These are phyloP conservation scores for Penicillium roqueforti DNA, from an alignment of 495 filamentous ascomycete genomes.

Conservation along the genomic window DNA sequence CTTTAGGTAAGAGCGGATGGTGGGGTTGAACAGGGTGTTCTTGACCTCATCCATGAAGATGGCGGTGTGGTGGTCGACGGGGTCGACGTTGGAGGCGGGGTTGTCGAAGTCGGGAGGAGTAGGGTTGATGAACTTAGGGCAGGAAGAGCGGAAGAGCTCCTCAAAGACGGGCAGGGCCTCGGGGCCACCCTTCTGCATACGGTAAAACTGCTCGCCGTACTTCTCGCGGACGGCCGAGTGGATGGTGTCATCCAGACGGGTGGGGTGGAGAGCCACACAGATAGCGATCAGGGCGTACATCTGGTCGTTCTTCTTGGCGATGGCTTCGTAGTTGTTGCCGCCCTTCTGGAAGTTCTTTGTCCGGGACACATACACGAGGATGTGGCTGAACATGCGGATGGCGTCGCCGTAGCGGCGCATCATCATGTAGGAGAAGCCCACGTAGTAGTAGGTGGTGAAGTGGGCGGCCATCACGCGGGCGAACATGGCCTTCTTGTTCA, in stretches of 20 bases:
- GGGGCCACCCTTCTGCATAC: slow-evolving; percentile 91
- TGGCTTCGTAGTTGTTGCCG: slow-evolving; percentile 91
- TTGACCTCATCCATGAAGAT: slow-evolving; percentile 99
- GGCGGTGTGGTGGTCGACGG: slow-evolving; percentile 90
- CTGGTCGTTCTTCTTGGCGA: slow-evolving; percentile 99
- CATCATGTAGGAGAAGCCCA: slow-evolving; percentile 99
- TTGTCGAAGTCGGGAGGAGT: slow-evolving; percentile 96
- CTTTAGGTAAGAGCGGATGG: slow-evolving; percentile 94
- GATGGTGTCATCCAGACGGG: slow-evolving; percentile 96
- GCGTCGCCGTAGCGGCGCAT: slow-evolving; percentile 98
- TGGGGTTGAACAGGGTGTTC: slow-evolving; percentile 91
- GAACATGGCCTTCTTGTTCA: slow-evolving; percentile 99
- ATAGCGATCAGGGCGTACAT: slow-evolving; percentile 99
- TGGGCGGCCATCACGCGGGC: slow-evolving; percentile 98
- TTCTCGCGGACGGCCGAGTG: slow-evolving; percentile 97
- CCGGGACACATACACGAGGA: slow-evolving; percentile 95
- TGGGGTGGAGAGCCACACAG: slow-evolving; percentile 95
- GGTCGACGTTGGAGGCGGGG: slow-evolving; percentile 89
- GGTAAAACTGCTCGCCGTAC: slow-evolving; percentile 94
- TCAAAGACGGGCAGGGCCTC: slow-evolving; percentile 94
- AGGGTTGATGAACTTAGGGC: slow-evolving; percentile 98
- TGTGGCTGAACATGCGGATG: slow-evolving; percentile 99
- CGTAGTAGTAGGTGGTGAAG: slow-evolving; percentile 99
- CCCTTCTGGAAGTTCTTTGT: slow-evolving; percentile 99
- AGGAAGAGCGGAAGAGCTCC: slow-evolving; percentile 90